Evolutionary conservation across 2,329 filamentous ascomycete species (phyloP).

Genomic region (Pseudohalonectria lignicola): DNA sequence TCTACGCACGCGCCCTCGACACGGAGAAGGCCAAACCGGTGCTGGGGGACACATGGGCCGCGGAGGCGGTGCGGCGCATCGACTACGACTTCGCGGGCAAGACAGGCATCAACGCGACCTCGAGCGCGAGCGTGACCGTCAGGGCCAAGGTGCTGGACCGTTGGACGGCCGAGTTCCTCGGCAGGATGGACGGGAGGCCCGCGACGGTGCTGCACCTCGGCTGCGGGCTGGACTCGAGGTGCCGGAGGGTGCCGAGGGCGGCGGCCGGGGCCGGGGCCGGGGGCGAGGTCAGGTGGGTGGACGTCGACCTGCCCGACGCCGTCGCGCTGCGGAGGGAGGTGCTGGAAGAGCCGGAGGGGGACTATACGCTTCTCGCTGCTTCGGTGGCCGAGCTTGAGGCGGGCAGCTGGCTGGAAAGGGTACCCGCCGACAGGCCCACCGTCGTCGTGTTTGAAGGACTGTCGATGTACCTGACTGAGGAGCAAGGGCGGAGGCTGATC

Average conservation of each 20-base stretch:
- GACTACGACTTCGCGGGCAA: not conserved
- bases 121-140: not conserved
- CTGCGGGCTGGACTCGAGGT: not conserved
- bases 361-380: constrained; percentile 16
- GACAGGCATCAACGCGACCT: not conserved
- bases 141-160: not conserved
- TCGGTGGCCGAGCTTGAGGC: constrained; percentile 10
- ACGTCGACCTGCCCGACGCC: constrained; percentile 22
- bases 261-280: not conserved
- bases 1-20: constrained; percentile 1
- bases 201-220: not conserved
- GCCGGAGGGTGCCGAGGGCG: not conserved
- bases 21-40: not conserved
- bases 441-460: constrained; percentile 21
- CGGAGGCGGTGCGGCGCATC: constrained; percentile 2
- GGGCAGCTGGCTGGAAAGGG: constrained; percentile 15
- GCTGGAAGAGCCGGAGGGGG: constrained; percentile 9
- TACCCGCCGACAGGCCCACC: constrained; percentile 18
- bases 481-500: constrained; percentile 1
- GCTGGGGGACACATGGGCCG: constrained; percentile 3
- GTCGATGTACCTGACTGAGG: constrained; percentile 15
- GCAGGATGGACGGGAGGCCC: too few relatives aligned
- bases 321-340: constrained; percentile 17
- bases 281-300: constrained; percentile 15
- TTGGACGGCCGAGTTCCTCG: constrained; percentile 3